A percentile compares a stretch with the other conserved stretches of the same genome.
Evolutionary conservation across 345 rosid genomes (phyloP).

Genomic region (Firmiana major): DNA sequence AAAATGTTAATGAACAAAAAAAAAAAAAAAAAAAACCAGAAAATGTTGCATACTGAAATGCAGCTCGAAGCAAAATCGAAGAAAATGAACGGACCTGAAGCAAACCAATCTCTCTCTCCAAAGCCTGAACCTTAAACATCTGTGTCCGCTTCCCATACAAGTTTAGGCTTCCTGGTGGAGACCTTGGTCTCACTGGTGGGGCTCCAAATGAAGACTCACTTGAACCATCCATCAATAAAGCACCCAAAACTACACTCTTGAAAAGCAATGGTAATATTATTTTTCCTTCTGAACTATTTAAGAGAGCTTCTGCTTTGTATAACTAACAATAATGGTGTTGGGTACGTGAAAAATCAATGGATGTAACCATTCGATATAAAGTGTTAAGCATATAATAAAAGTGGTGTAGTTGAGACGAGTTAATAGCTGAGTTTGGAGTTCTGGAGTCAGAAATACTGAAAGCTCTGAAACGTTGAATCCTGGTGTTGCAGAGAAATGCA

Average conservation of each 20-base stretch:
- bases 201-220: slow-evolving; percentile 16
- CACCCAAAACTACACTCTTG: background rate
- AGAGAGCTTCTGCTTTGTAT: background rate
- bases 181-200: slow-evolving; percentile 30
- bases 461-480: background rate
- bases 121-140: slow-evolving; percentile 39
- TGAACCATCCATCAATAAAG: slow-evolving; percentile 17
- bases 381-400: background rate
- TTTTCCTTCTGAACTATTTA: too few species aligned
- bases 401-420: background rate
- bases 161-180: slow-evolving; percentile 38
- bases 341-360: background rate
- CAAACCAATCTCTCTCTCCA: slow-evolving; percentile 35
- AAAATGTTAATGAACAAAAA: too few species aligned
- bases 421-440: background rate
- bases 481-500: background rate
- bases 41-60: background rate
- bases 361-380: background rate
- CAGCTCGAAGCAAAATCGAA: background rate
- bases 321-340: background rate
- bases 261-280: background rate
- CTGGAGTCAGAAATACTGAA: background rate
- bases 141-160: slow-evolving; percentile 44
- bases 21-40: background rate
- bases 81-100: slow-evolving; percentile 31